Conservation (phyloP, 108 stramenopile species). For the Fragilaria radians region DNA sequence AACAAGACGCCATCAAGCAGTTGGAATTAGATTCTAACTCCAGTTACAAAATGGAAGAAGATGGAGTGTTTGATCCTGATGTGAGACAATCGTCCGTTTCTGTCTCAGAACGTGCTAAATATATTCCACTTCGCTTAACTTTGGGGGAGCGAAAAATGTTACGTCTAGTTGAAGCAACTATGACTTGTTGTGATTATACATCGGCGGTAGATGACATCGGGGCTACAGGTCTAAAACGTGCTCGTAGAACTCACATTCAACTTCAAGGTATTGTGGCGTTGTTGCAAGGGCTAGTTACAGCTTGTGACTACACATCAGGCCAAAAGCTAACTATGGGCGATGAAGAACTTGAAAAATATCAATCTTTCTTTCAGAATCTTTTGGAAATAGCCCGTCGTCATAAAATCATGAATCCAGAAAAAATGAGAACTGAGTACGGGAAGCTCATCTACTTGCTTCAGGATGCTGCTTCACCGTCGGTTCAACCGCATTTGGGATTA, state of each 20-base stretch:
- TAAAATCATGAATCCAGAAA: conserved; percentile 79
- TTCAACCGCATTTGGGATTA: conserved; percentile 39
- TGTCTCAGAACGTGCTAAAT: conserved; percentile 63
- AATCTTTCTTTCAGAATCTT: conserved; percentile 29
- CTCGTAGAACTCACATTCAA: conserved; percentile 33
- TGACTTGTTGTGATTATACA: conserved; percentile 62
- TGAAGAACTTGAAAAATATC: conserved; percentile 24
- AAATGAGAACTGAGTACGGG: conserved; percentile 76
- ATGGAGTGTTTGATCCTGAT: too few species aligned
- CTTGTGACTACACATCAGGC: conserved; percentile 51
- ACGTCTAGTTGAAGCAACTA: conserved; percentile 60
- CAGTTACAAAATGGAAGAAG: too few species aligned
- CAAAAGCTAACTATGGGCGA: conserved; percentile 27
- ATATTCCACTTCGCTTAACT: conserved; percentile 61
- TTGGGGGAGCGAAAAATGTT: conserved; percentile 59
- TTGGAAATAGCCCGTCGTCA: conserved; percentile 82
- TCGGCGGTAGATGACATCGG: conserved; percentile 51
- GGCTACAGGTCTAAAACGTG: too few species aligned
- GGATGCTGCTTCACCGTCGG: conserved; percentile 52
- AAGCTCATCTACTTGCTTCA: conserved; percentile 84
- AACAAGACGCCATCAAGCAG: conserved; percentile 3
- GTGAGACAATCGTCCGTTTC: conserved; percentile 4
- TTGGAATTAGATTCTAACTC: background rate
- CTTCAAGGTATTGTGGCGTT: conserved; percentile 44
- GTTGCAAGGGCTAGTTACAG: conserved; percentile 53